These are phyloP conservation scores for Teratosphaeriaceae sp. DNA, from an alignment of 2,329 filamentous ascomycete species.

Conservation along the genomic window DNA sequence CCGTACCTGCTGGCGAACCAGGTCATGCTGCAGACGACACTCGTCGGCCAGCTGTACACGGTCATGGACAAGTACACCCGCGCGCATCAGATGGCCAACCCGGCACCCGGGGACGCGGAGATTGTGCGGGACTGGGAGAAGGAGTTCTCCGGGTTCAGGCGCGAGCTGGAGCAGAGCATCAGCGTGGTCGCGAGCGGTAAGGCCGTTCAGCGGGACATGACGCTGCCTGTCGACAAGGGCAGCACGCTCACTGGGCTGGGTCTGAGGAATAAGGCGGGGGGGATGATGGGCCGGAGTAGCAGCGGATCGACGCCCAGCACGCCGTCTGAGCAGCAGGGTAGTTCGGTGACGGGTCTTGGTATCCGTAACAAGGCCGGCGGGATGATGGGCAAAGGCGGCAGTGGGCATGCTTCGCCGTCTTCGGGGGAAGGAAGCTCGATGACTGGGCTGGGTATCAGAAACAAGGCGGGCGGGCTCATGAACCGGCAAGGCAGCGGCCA, in stretches of 20 bases:
- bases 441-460: slow-evolving; percentile 43
- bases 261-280: slow-evolving; percentile 33
- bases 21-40: slow-evolving; percentile 68
- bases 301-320: not conserved
- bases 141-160: slow-evolving; percentile 56
- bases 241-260: slow-evolving; percentile 42
- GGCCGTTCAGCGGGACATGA: slow-evolving; percentile 53
- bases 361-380: slow-evolving; percentile 9
- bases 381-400: slow-evolving; percentile 1
- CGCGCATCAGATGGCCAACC: slow-evolving; percentile 61
- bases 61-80: slow-evolving; percentile 66
- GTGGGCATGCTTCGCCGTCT: not conserved
- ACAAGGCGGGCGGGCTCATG: slow-evolving; percentile 16
- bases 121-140: slow-evolving; percentile 61
- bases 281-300: slow-evolving; percentile 6
- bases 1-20: slow-evolving; percentile 64
- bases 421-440: slow-evolving; percentile 36
- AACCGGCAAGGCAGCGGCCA: slow-evolving; percentile 1
- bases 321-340: not conserved
- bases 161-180: slow-evolving; percentile 58
- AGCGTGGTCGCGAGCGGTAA: slow-evolving; percentile 60
- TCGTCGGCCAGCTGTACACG: slow-evolving; percentile 74
- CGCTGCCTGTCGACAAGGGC: slow-evolving; percentile 34
- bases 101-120: slow-evolving; percentile 64
- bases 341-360: no score